These are phyloP conservation scores for Kuraishia ogatae DNA, from an alignment of 805 yeast genomes.

Conservation along the genomic window DNA sequence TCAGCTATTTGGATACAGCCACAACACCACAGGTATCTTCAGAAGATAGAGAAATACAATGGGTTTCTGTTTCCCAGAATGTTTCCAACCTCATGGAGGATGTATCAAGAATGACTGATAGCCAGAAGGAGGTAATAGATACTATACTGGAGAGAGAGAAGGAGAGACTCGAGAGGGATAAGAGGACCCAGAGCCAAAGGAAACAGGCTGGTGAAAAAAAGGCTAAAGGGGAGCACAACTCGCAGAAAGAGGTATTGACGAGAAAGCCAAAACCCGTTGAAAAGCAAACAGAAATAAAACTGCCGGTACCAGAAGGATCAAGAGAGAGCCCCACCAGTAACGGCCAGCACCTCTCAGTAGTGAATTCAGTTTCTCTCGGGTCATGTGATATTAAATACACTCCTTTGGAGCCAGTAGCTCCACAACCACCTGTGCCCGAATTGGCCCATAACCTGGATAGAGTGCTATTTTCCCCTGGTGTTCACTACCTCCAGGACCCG, in stretches of 20 bases:
- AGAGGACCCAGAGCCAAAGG: too few relatives aligned
- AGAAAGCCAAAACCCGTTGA: background rate
- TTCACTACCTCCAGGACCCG: constrained; percentile 71
- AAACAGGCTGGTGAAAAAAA: background rate
- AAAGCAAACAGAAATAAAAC: background rate
- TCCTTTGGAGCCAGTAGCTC: background rate
- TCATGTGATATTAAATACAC: background rate
- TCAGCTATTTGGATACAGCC: background rate
- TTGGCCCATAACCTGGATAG: constrained; percentile 61
- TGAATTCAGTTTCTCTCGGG: background rate
- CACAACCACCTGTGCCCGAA: constrained; percentile 31
- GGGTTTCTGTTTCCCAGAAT: background rate
- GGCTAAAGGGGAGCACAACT: background rate
- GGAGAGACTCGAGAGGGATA: too few relatives aligned
- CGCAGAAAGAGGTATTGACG: background rate
- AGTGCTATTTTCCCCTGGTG: constrained; percentile 73
- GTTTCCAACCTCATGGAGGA: background rate
- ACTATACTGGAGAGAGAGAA: background rate
- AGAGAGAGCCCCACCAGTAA: too few relatives aligned
- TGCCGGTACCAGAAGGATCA: background rate
- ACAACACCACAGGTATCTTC: too few relatives aligned
- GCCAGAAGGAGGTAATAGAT: background rate
- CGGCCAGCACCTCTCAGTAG: too few relatives aligned
- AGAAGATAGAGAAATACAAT: background rate
- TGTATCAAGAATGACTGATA: background rate